phyloP scores from a whole-genome alignment of 148 eudicot species.

The Silene latifolia region DNA sequence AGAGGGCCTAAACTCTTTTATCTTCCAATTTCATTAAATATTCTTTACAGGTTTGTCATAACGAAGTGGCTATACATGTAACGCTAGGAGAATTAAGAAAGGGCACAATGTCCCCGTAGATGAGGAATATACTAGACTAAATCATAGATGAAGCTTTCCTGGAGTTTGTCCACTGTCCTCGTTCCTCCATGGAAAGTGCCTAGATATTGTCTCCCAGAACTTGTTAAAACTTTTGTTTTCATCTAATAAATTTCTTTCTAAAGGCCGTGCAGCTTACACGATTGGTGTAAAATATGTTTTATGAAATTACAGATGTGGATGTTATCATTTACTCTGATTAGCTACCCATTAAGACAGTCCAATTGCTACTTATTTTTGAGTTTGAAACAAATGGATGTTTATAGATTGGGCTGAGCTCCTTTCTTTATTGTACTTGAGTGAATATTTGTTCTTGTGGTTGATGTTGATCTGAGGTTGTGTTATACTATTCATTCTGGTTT shows the following conservation, averaged over 20 bases:
- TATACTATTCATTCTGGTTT: neutral
- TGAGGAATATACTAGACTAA: neutral
- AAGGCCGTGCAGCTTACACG: no score
- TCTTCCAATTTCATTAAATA: no score
- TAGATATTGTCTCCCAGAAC: neutral
- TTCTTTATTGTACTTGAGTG: neutral
- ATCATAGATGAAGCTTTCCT: neutral
- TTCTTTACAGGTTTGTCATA: no score
- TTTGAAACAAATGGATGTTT: no score
- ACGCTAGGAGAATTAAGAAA: no score
- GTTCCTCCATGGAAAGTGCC: neutral
- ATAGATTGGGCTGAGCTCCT: neutral
- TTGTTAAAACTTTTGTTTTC: neutral
- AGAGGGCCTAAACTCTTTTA: no score
- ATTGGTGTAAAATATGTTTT: no score
- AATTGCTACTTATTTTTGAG: neutral
- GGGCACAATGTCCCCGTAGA: no score
- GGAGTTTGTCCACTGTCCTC: neutral
- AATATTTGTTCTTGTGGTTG: neutral
- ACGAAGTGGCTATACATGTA: no score
- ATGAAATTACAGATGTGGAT: neutral
- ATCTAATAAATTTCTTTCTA: no score
- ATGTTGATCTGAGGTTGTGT: conserved; percentile 3
- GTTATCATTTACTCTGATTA: neutral
- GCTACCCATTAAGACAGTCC: neutral